Percentiles rank a stretch among this genome's conserved stretches.
phyloP scores from a whole-genome alignment of 352 stramenopile species.

The Pythium brassicae region DNA sequence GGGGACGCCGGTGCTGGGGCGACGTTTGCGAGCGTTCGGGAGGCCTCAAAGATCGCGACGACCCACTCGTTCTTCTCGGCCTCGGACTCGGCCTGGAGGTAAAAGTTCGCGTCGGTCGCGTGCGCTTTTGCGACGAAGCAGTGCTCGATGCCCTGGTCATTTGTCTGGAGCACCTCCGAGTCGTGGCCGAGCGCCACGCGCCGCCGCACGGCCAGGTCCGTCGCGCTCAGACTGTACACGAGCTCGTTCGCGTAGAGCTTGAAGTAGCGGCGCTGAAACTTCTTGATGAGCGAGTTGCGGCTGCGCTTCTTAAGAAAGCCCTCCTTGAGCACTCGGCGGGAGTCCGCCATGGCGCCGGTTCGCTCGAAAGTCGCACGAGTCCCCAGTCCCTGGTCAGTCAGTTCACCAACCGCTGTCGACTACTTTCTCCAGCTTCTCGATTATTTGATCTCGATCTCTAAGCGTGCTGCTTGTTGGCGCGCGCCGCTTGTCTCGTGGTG shows the following conservation, averaged over 20 bases:
- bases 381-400: too few species aligned
- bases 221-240: conserved; percentile 44
- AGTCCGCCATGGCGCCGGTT: conserved; percentile 12
- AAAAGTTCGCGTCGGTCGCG: conserved; percentile 37
- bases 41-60: conserved; percentile 48
- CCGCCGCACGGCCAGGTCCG: conserved; percentile 30
- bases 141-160: conserved; percentile 55
- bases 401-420: too few species aligned
- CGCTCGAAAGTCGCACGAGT: neutral
- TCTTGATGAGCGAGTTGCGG: conserved; percentile 29
- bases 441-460: neutral
- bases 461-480: neutral
- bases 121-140: conserved; percentile 58
- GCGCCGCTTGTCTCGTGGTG: too few species aligned
- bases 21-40: conserved; percentile 38
- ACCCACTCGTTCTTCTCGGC: conserved; percentile 60
- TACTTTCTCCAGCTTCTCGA: neutral
- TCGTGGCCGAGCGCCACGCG: conserved; percentile 49
- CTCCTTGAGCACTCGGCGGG: conserved; percentile 53
- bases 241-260: conserved; percentile 56
- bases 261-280: conserved; percentile 68
- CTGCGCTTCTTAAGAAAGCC: conserved; percentile 71
- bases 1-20: conserved; percentile 5
- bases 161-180: conserved; percentile 45
- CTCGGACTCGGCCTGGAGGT: conserved; percentile 62